These are phyloP conservation scores for Teunomyces lycoperdinae DNA, from an alignment of 805 yeast genomes.

Conservation along the genomic window DNA sequence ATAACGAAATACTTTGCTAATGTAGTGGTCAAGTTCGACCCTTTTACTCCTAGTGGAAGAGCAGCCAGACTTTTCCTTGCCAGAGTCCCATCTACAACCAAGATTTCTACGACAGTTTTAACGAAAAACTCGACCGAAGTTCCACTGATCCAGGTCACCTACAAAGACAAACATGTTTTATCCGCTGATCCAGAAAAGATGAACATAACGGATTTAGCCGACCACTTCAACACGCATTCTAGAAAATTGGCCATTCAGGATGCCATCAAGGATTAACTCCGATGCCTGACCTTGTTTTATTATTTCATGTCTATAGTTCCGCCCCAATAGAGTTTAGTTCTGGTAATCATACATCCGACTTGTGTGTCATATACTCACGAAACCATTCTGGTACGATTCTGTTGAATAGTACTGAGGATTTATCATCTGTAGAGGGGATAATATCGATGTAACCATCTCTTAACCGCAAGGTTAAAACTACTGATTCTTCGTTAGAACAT, in stretches of 20 bases:
- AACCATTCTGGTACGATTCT: constrained; percentile 17
- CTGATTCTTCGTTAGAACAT: not conserved
- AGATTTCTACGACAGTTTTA: constrained; percentile 64
- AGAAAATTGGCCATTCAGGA: constrained; percentile 74
- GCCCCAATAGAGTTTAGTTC: constrained; percentile 4
- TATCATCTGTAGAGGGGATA: not conserved
- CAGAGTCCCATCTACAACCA: constrained; percentile 73
- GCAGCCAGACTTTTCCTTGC: constrained; percentile 77
- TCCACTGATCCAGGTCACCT: constrained; percentile 73
- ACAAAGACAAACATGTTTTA: constrained; percentile 71
- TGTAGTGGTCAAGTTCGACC: constrained; percentile 75
- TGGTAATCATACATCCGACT: constrained; percentile 2
- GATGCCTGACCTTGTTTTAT: not conserved
- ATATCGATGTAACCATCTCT: not conserved
- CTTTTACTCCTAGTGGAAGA: constrained; percentile 61
- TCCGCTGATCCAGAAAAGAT: constrained; percentile 61
- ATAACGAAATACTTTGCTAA: constrained; percentile 86
- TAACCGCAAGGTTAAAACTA: not conserved
- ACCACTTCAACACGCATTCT: constrained; percentile 76
- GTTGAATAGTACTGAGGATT: constrained; percentile 5
- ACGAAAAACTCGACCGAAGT: constrained; percentile 39
- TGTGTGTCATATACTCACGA: constrained; percentile 8
- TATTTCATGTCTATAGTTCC: not conserved
- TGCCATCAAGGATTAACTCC: constrained; percentile 42
- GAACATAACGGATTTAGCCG: constrained; percentile 67